Evolutionary conservation across 2,329 filamentous ascomycete species (phyloP), one percentile per base, ranked within the genome.

Genomic region (Verticillium klebahnii): DNA sequence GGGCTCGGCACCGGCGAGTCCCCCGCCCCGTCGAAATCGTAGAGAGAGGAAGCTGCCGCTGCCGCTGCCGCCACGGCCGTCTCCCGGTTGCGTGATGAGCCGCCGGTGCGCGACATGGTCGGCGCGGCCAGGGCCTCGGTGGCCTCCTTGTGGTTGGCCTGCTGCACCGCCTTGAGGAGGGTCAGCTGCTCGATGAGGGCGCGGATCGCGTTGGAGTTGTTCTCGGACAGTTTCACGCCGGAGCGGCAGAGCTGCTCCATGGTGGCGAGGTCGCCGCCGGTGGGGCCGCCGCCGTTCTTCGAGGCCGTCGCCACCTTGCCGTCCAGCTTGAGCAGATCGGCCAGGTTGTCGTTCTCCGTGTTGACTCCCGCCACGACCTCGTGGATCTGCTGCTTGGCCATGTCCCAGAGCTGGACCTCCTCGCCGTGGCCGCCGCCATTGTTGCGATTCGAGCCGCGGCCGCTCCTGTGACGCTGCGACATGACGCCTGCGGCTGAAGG

Each of bases 1-100:
- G 78, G 77, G 63, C 78, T 80, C 3, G 79, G 78, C 5, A 80
- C 74, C 4, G 80, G 77, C 8, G 76, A 80, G 63, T 82, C 78
- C 19, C 75, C 77, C 32, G 73, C 74, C 3, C 72, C 77, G 39
- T 80, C 78, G 66, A 82, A 79, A 55, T 78, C 76, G 67, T 80
- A 80, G 5, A 80, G 66, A 0, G 76, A 77, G 15, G 74, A 71
- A 2, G 73, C 71, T 9, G 71, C 62, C 11, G 68, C 63, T 1
- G 67, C 63, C 4, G 65, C 62, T 4, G 63, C 62, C n/a, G 52
- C 54, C n/a, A 23, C 19, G 1, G 37, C 45, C 40, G 58, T 60
- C 39, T 65, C 62, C 12, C 63, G 61, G 8, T 60, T 63, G 3
- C 59, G 59, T 17, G 52, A 56, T 5, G 64, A 62, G 45, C 61